Base-by-base conservation (phyloP, 2,329 filamentous ascomycete species). In the Cladophialophora bantiana region DNA sequence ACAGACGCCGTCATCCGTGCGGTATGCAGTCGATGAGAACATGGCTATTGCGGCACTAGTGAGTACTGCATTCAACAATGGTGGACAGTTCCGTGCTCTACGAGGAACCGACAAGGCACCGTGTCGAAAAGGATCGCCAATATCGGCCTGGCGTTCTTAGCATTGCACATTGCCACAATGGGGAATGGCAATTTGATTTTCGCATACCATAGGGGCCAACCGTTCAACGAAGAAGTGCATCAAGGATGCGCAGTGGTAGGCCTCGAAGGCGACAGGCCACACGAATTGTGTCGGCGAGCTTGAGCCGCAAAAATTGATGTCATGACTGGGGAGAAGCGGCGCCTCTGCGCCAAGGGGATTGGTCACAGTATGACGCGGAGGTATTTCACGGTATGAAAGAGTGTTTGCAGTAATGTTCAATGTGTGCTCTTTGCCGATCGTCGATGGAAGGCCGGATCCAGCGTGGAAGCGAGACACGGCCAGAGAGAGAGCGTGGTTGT, bases 211-310 rank as follows among this genome's bases (percentile, higher is more conserved):
- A 12, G 40, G 40, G 2, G 40, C n/a, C n/a, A 42, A 12, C 40
- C n/a, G 10, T n/a, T 42, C 40, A 42, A 42, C n/a, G n/a, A 42
- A 42, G 40, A 42, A 42, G n/a, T 42, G 40, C 40, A 42, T 42
- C 40, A 42, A 42, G n/a, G 12, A 42, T 42, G 40, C 40, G 3
- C 40, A 42, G n/a, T 42, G 40, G n/a, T 42, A n/a, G n/a, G 40
- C 40, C 3, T 42, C 40, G n/a, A 42, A 42, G 40, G 40, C 40
- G 2, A 2, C 40, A 12, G 40, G 40, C 40, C 40, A 42, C 10
- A n/a, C 40, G n/a, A 42, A 42, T 2, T 42, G 40, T 12, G 40
- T 42, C n/a, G 12, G 40, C 40, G n/a, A 12, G n/a, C 10, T n/a
- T 42, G 12, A 12, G 10, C 40, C 40, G n/a, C 12, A n/a, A n/a